phyloP scores from a whole-genome alignment of 805 yeast species.

The Yamadazyma paraphyllophila region DNA sequence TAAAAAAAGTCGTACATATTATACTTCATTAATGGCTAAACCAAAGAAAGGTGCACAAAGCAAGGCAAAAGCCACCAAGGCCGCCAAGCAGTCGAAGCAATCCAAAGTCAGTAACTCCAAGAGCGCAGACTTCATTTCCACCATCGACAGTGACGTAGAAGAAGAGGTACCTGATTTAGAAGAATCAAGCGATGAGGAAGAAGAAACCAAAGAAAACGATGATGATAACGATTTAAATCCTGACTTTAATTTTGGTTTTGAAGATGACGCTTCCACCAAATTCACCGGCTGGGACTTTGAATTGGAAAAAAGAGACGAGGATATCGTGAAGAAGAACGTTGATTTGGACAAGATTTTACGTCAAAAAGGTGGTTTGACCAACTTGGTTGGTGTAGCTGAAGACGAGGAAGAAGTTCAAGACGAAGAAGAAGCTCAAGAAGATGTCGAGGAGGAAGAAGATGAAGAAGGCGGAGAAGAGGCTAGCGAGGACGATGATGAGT shows the following conservation, averaged over 20 bases:
- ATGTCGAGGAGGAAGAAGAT: constrained; percentile 22
- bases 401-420: constrained; percentile 21
- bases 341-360: constrained; percentile 86
- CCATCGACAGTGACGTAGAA: constrained; percentile 67
- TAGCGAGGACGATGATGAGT: constrained; percentile 35
- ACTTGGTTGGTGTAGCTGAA: constrained; percentile 44
- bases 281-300: constrained; percentile 87
- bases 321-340: constrained; percentile 42
- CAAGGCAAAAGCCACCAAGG: constrained; percentile 6
- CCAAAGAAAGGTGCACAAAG: background rate
- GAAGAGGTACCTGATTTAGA: constrained; percentile 21
- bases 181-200: constrained; percentile 17
- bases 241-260: constrained; percentile 66
- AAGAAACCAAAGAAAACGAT: constrained; percentile 23
- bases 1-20: background rate
- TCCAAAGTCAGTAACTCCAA: background rate
- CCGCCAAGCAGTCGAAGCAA: background rate
- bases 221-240: constrained; percentile 64
- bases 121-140: constrained; percentile 58
- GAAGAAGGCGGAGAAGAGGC: constrained; percentile 25
- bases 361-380: constrained; percentile 74
- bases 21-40: constrained; percentile 1
- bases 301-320: constrained; percentile 38
- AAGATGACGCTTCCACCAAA: constrained; percentile 42
- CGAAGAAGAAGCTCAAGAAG: constrained; percentile 24